phyloP scores from a whole-genome alignment of 2,329 filamentous ascomycete genomes.

The Coniella lustricola region DNA sequence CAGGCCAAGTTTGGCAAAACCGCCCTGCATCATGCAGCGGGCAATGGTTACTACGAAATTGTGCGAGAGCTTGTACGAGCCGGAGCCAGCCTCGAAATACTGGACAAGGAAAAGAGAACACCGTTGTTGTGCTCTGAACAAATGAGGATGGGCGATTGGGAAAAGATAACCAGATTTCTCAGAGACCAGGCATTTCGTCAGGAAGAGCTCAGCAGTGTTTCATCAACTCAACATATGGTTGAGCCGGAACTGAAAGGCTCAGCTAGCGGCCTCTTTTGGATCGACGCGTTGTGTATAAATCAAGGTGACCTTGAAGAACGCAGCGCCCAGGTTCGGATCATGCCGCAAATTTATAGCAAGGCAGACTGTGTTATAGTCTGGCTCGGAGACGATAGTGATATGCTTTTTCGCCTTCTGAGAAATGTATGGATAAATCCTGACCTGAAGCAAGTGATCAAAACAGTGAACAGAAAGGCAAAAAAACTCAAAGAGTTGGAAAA shows the following conservation, averaged over 20 bases:
- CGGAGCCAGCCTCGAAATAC: background rate
- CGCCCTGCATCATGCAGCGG: background rate
- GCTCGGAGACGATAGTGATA: conserved; percentile 6
- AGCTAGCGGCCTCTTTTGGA: background rate
- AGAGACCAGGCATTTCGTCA: background rate
- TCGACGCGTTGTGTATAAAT: background rate
- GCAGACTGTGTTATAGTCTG: conserved; percentile 4
- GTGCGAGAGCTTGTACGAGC: conserved; percentile 2
- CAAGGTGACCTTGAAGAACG: conserved; percentile 5
- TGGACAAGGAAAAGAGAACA: background rate
- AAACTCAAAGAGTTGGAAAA: background rate
- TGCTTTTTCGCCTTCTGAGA: no score
- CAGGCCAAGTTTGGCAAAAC: conserved; percentile 4
- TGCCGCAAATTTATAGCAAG: conserved; percentile 7
- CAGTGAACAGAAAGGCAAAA: background rate
- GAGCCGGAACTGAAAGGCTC: no score
- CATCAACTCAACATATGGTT: background rate
- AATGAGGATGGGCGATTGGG: background rate
- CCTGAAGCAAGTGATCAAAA: background rate
- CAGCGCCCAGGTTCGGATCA: conserved; percentile 7
- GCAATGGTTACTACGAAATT: conserved; percentile 2
- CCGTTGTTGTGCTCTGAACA: background rate
- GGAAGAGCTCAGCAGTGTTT: no score
- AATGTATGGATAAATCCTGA: no score
- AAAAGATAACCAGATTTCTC: conserved; percentile 1